Evolutionary conservation across 768 basidiomycete species (phyloP), one percentile per base, ranked within the genome.

Genomic region (Erythrobasidium yunnanense): DNA sequence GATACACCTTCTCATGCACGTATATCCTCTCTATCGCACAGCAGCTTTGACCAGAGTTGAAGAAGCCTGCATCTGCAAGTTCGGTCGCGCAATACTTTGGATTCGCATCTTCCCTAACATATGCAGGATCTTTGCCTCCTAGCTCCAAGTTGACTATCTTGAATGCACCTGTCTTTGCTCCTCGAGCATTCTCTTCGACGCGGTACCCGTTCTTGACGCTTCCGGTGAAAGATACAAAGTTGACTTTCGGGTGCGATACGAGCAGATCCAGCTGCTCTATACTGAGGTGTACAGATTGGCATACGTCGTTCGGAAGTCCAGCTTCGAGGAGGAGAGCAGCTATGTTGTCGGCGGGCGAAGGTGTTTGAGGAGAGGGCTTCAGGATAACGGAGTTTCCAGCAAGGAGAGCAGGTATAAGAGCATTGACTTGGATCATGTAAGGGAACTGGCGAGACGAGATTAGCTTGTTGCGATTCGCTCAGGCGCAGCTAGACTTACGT

Each of bases 31-130:
- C 95, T 67, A 97, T 79, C 0, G 87, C 84, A 73, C 93, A 96
- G 76, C 93, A 97, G 69, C 90, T 92, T 77, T 99, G 95, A 1
- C 95, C 95, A 17, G 92, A 91, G 77, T 97, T 97, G 80, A 90
- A 99, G 78, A 92, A 85, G 2, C 90, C 86, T 35, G 91, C 93
- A 76, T 99, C 95, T 1, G 91, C 91, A 2, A 97, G 82, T 72
- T 96, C 86, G 23, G 83, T 81, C 13, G 84, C 85, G 0, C 90
- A 86, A 72, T 87, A 96, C 11, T 83, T 82, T 0, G 46, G 45
- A 52, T 68, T 60, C 15, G 46, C 90, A 75, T 96, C 93, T 1
- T 82, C 77, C 23, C 90, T 80, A 4, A 99, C 91, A 73, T 96
- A 99, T 1, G 93, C 95, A 1, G 95, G 90, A 73, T 99, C 95